A percentile compares a stretch with the other conserved stretches of the same genome.
Conservation (phyloP, 2,329 filamentous ascomycete species). For the Decorospora gaudefroyi region DNA sequence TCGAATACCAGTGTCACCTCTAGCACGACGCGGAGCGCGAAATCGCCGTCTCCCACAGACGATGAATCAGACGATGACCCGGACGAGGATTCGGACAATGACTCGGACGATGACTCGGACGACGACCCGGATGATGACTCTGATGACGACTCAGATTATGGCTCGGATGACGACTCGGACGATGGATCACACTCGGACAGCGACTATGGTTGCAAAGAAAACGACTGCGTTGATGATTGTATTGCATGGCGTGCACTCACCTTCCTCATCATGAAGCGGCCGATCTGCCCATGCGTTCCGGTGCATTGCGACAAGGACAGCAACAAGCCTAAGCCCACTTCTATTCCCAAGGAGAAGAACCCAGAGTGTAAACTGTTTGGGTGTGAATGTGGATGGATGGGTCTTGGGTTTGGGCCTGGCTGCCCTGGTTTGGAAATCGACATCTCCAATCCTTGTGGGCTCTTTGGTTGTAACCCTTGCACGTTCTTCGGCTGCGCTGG, state of each 20-base stretch:
- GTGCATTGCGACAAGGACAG: slow-evolving; percentile 13
- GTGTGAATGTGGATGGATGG: slow-evolving; percentile 34
- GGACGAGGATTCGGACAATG: neutral
- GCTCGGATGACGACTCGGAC: slow-evolving; percentile 7
- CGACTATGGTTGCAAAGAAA: slow-evolving; percentile 14
- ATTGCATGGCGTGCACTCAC: slow-evolving; percentile 5
- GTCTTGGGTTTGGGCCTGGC: slow-evolving; percentile 26
- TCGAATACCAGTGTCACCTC: neutral
- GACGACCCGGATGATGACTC: neutral
- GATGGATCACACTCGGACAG: slow-evolving; percentile 8
- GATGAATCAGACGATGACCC: neutral
- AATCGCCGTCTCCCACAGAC: too few species aligned
- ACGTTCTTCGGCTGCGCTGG: slow-evolving; percentile 22
- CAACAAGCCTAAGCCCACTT: slow-evolving; percentile 8
- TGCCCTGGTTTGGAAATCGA: slow-evolving; percentile 11
- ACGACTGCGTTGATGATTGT: slow-evolving; percentile 18
- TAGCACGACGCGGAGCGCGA: too few species aligned
- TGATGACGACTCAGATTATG: slow-evolving; percentile 12
- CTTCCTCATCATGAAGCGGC: slow-evolving; percentile 13
- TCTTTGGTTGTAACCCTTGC: slow-evolving; percentile 29
- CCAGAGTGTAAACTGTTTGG: slow-evolving; percentile 24
- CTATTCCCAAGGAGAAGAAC: slow-evolving; percentile 4
- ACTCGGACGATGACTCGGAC: neutral
- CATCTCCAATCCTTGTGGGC: slow-evolving; percentile 13
- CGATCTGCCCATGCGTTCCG: slow-evolving; percentile 18